Percentiles rank a stretch among this genome's conserved stretches.
Conservation (phyloP, 495 filamentous ascomycete species). For the Lindgomyces ingoldianus region DNA sequence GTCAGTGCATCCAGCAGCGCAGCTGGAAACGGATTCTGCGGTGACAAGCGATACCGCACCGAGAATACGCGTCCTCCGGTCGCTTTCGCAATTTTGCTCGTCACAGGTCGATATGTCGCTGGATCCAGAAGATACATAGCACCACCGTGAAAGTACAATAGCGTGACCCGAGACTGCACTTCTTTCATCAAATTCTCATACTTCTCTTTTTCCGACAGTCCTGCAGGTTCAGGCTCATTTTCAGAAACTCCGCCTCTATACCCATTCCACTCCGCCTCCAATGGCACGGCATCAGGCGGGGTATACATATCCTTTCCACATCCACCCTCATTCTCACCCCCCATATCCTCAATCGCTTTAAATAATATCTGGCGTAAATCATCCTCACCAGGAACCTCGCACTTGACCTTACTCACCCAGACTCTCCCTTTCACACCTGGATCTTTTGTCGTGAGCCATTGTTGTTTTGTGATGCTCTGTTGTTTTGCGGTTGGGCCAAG, state of each 20-base stretch:
- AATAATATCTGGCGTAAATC: slow-evolving; percentile 61
- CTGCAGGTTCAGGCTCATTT: slow-evolving; percentile 56
- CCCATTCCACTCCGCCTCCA: slow-evolving; percentile 88
- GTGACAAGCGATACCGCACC: slow-evolving; percentile 85
- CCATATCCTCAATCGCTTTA: slow-evolving; percentile 65
- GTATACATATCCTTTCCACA: slow-evolving; percentile 45
- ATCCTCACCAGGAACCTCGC: slow-evolving; percentile 58
- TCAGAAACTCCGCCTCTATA: slow-evolving; percentile 61
- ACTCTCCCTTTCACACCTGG: slow-evolving; percentile 73
- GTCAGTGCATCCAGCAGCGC: slow-evolving; percentile 81
- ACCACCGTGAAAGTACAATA: slow-evolving; percentile 89
- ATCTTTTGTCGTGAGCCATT: slow-evolving; percentile 62
- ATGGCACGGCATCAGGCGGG: slow-evolving; percentile 56
- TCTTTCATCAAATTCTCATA: slow-evolving; percentile 74
- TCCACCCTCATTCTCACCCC: slow-evolving; percentile 43
- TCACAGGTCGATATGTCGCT: slow-evolving; percentile 49
- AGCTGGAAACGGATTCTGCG: slow-evolving; percentile 79
- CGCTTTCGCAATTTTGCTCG: slow-evolving; percentile 52
- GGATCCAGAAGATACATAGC: slow-evolving; percentile 72
- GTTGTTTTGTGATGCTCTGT: slow-evolving; percentile 59
- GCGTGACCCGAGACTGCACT: slow-evolving; percentile 61
- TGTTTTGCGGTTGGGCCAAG: slow-evolving; percentile 49
- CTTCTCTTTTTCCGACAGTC: slow-evolving; percentile 67
- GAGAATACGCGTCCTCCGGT: slow-evolving; percentile 66
- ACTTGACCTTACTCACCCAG: slow-evolving; percentile 71